Evolutionary conservation across 2,329 filamentous ascomycete genomes (phyloP).

Genomic region (Epichloe sp.): DNA sequence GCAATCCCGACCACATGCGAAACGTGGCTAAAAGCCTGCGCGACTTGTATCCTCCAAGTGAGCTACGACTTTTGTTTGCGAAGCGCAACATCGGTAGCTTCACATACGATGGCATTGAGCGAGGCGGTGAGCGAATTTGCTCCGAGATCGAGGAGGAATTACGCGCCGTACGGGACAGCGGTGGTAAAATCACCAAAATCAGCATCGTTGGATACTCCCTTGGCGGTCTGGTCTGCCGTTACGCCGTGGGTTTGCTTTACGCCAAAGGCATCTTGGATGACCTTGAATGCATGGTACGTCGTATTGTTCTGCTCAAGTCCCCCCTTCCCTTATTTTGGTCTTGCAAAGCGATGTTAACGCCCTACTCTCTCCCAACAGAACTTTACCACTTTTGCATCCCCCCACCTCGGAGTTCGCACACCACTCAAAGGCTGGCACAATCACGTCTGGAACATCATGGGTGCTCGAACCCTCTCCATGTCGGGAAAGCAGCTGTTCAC

Average conservation of each 20-base stretch:
- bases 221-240: slow-evolving; percentile 75
- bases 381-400: slow-evolving; percentile 85
- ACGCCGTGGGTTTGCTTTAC: slow-evolving; percentile 72
- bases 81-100: slow-evolving; percentile 63
- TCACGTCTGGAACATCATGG: slow-evolving; percentile 70
- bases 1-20: slow-evolving; percentile 60
- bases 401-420: slow-evolving; percentile 63
- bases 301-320: neutral
- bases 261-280: slow-evolving; percentile 68
- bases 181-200: slow-evolving; percentile 64
- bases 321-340: neutral
- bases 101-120: slow-evolving; percentile 58
- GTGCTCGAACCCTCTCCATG: slow-evolving; percentile 64
- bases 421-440: slow-evolving; percentile 54
- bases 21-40: slow-evolving; percentile 54
- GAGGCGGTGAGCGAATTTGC: slow-evolving; percentile 53
- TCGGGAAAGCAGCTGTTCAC: slow-evolving; percentile 81
- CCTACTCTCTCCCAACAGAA: slow-evolving; percentile 36
- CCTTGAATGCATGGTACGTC: slow-evolving; percentile 61
- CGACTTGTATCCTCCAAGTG: slow-evolving; percentile 44
- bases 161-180: slow-evolving; percentile 41
- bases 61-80: slow-evolving; percentile 56
- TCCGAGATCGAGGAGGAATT: slow-evolving; percentile 54
- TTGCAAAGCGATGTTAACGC: neutral
- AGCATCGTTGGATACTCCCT: slow-evolving; percentile 87